Evolutionary conservation across 129 eudicot genomes (phyloP).

Genomic region (Flaveria bidentis): DNA sequence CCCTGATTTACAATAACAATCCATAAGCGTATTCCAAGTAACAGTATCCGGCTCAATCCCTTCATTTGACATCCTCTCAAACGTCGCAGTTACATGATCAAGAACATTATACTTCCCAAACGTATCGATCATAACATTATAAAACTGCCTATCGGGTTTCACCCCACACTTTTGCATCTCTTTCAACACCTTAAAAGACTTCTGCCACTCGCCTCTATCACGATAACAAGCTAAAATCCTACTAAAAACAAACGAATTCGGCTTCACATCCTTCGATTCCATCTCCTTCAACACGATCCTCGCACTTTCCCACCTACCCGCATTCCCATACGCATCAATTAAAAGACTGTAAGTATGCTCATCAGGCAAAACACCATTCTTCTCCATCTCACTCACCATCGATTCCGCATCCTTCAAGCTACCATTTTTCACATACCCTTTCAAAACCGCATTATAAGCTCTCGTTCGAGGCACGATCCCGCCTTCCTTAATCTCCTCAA

Average conservation of each 20-base stretch:
- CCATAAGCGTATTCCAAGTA: conserved; percentile 88
- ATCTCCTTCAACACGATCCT: conserved; percentile 87
- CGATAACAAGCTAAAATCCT: conserved; percentile 77
- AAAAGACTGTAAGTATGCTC: conserved; percentile 78
- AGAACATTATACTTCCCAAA: conserved; percentile 89
- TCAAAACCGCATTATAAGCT: conserved; percentile 87
- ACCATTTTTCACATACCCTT: conserved; percentile 69
- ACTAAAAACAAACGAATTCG: conserved; percentile 71
- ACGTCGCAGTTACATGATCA: conserved; percentile 76
- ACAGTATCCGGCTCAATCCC: conserved; percentile 87
- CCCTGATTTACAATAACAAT: conserved; percentile 83
- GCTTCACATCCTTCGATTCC: conserved; percentile 70
- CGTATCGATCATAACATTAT: conserved; percentile 88
- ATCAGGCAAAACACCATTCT: conserved; percentile 73
- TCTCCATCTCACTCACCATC: conserved; percentile 82
- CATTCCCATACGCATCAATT: conserved; percentile 88
- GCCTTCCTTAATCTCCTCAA: conserved; percentile 90
- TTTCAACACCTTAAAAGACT: conserved; percentile 78
- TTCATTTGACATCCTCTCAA: conserved; percentile 76
- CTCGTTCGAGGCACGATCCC: conserved; percentile 72
- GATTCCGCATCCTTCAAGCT: conserved; percentile 76
- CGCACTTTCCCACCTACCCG: conserved; percentile 95
- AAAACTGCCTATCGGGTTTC: conserved; percentile 73
- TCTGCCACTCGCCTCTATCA: conserved; percentile 91
- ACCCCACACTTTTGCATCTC: conserved; percentile 87